phyloP scores from a whole-genome alignment of 176 grass and related monocot species.

The Calamus simplicifolius region DNA sequence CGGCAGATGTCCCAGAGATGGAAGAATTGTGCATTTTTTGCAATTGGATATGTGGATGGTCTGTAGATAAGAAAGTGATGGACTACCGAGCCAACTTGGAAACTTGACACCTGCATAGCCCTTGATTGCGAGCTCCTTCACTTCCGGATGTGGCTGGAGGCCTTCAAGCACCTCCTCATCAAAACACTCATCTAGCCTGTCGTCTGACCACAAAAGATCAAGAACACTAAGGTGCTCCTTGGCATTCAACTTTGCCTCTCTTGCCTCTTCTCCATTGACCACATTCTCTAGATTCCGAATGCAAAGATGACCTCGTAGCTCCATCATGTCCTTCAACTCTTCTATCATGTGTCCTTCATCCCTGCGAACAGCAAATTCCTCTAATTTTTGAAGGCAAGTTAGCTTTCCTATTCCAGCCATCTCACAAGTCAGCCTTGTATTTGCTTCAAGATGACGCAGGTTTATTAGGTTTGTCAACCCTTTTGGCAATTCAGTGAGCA shows the following conservation, averaged over 20 bases:
- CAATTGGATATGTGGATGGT: constrained; percentile 62
- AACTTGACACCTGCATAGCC: constrained; percentile 41
- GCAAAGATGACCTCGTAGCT: constrained; percentile 47
- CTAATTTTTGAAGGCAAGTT: constrained; percentile 52
- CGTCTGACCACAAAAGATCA: constrained; percentile 47
- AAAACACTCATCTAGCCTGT: constrained; percentile 15
- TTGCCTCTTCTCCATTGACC: constrained; percentile 26
- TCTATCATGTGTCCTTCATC: constrained; percentile 25
- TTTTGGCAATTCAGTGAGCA: constrained; percentile 36
- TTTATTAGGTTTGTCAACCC: constrained; percentile 44
- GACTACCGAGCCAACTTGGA: constrained; percentile 53
- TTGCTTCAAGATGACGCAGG: constrained; percentile 45
- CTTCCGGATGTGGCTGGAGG: constrained; percentile 42
- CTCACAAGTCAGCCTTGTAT: constrained; percentile 17
- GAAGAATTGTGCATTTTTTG: constrained; percentile 34
- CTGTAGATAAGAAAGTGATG: constrained; percentile 32
- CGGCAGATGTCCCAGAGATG: constrained; percentile 49
- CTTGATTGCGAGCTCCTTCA: constrained; percentile 47
- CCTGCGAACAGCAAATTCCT: constrained; percentile 44
- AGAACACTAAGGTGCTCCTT: constrained; percentile 29
- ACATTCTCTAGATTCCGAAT: constrained; percentile 59
- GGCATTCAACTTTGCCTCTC: constrained; percentile 33
- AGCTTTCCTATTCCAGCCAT: constrained; percentile 49
- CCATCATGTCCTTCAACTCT: constrained; percentile 50
- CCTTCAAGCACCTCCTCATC: constrained; percentile 38